phyloP scores from a whole-genome alignment of 306 rosid genomes.

The Canavalia gladiata region DNA sequence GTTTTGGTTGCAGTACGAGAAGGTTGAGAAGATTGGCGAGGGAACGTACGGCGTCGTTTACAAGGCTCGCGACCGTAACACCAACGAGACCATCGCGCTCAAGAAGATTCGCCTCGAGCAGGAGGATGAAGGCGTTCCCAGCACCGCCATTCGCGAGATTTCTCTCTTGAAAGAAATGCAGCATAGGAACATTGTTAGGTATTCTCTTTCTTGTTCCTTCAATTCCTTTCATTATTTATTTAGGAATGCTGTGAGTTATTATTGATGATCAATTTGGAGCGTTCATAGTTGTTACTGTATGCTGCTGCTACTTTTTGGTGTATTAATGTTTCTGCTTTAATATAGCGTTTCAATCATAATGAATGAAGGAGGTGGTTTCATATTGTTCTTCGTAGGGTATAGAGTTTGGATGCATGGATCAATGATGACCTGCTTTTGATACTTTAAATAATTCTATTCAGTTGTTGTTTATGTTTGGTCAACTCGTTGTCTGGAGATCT shows the following conservation, averaged over 20 bases:
- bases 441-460: neutral
- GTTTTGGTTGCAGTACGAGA: conserved; percentile 71
- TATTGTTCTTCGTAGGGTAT: conserved; percentile 1
- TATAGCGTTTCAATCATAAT: neutral
- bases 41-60: conserved; percentile 95
- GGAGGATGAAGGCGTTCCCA: conserved; percentile 94
- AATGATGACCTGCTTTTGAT: conserved; percentile 32
- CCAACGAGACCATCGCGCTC: conserved; percentile 84
- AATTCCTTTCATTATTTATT: neutral
- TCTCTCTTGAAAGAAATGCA: conserved; percentile 93
- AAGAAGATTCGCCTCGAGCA: conserved; percentile 95
- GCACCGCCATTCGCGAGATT: conserved; percentile 93
- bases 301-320: neutral
- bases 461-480: conserved; percentile 21
- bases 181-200: conserved; percentile 92
- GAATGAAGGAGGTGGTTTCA: neutral
- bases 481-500: neutral
- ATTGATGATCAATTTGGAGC: conserved; percentile 13
- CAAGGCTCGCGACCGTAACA: conserved; percentile 86
- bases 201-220: conserved; percentile 9
- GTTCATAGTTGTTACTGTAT: neutral
- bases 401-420: conserved; percentile 1
- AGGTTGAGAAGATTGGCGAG: conserved; percentile 94
- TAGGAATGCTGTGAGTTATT: neutral
- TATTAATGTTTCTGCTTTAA: conserved; percentile 36